Percentiles rank a stretch among this genome's conserved stretches.
Conservation (phyloP, 73 alveolate species). For the Tetrahymena thermophila region DNA sequence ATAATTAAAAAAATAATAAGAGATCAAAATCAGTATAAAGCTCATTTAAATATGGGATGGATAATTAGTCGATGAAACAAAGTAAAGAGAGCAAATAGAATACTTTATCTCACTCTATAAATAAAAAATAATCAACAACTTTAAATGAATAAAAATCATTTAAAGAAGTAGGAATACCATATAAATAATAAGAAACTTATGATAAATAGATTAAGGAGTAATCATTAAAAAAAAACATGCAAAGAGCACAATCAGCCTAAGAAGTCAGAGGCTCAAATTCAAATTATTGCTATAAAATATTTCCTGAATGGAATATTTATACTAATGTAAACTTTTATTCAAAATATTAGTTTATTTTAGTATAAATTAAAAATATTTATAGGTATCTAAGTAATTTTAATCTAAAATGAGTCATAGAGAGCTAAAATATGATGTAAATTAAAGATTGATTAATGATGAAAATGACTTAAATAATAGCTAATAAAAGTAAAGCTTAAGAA, state of each 20-base stretch:
- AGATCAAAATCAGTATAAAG: not conserved
- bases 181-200: not conserved
- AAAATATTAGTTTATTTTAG: not conserved
- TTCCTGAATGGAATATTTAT: not conserved
- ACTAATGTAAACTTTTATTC: not conserved
- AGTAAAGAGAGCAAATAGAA: not conserved
- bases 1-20: not conserved
- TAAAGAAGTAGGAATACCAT: not conserved
- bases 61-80: not conserved
- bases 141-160: not conserved
- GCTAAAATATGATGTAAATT: no score
- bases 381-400: not conserved
- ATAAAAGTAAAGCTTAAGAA: not conserved
- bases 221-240: not conserved
- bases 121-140: not conserved
- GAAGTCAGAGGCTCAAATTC: not conserved
- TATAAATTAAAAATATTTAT: not conserved
- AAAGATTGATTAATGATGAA: not conserved
- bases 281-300: not conserved
- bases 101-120: not conserved
- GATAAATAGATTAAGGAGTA: not conserved
- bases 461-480: not conserved
- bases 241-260: not conserved
- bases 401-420: not conserved
- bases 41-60: not conserved